A percentile compares a stretch with the other conserved stretches of the same genome.
Conservation (phyloP, 306 rosid species). For the Lathyrus oleraceus region DNA sequence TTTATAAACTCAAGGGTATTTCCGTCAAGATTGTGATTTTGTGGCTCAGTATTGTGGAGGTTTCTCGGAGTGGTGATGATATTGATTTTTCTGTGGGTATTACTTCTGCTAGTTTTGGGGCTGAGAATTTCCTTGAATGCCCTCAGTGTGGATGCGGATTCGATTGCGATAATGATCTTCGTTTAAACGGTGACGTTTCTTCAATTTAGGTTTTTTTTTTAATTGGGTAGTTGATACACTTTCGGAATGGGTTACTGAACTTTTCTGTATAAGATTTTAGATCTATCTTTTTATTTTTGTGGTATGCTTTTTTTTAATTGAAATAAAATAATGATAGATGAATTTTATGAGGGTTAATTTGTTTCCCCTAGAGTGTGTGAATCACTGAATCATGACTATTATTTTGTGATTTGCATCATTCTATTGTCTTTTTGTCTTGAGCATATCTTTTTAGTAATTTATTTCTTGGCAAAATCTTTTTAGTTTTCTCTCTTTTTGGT, state of each 20-base stretch:
- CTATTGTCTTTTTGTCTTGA: slow-evolving; percentile 18
- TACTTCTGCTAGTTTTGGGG: slow-evolving; percentile 30
- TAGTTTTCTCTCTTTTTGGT: background rate
- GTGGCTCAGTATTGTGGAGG: slow-evolving; percentile 64
- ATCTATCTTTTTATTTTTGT: slow-evolving; percentile 10
- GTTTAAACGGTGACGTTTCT: slow-evolving; percentile 35
- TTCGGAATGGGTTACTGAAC: too few species aligned
- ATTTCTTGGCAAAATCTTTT: too few species aligned
- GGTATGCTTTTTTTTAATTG: background rate
- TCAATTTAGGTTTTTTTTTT: slow-evolving; percentile 1
- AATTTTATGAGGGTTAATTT: background rate
- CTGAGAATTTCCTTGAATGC: slow-evolving; percentile 31
- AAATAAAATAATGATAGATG: background rate
- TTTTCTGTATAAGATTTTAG: background rate
- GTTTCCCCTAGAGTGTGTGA: background rate
- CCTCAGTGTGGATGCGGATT: slow-evolving; percentile 50
- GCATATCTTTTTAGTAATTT: background rate
- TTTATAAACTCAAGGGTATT: slow-evolving; percentile 51
- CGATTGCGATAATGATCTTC: slow-evolving; percentile 5
- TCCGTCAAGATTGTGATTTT: slow-evolving; percentile 49
- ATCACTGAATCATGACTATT: slow-evolving; percentile 9
- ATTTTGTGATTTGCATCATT: slow-evolving; percentile 8
- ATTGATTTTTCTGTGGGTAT: slow-evolving; percentile 52
- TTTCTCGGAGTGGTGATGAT: slow-evolving; percentile 35
- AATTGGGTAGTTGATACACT: background rate